Evolutionary conservation across 805 yeast species (phyloP).

Genomic region (Saccharomycopsis fibuligera): DNA sequence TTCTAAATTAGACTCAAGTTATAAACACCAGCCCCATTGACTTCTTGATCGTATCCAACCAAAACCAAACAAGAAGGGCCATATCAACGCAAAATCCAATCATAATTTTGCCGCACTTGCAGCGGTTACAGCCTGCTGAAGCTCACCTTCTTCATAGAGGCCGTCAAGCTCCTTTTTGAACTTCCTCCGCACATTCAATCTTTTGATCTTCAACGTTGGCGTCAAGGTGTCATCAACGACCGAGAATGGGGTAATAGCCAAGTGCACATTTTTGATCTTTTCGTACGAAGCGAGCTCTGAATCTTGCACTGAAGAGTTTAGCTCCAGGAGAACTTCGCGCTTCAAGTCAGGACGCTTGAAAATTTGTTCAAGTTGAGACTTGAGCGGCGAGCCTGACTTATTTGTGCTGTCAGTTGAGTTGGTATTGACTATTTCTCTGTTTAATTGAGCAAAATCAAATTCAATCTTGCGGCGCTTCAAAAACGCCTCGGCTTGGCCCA

Average conservation of each 20-base stretch:
- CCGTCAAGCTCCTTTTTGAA: conserved; percentile 34
- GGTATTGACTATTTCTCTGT: no score
- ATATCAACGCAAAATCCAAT: no score
- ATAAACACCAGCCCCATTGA: no score
- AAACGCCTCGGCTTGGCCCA: background rate
- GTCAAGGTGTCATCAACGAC: conserved; percentile 49
- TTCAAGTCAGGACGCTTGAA: no score
- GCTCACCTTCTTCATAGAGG: conserved; percentile 43
- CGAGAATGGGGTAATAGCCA: conserved; percentile 46
- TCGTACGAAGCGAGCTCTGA: conserved; percentile 44
- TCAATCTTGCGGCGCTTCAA: background rate
- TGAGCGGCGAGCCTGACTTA: no score
- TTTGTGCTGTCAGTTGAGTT: no score
- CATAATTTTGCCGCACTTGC: no score
- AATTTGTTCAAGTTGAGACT: no score
- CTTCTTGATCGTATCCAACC: no score
- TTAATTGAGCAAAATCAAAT: background rate
- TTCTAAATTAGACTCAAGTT: no score
- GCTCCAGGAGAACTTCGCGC: conserved; percentile 37
- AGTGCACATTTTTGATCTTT: conserved; percentile 39
- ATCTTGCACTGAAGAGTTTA: conserved; percentile 16
- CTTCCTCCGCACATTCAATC: conserved; percentile 45
- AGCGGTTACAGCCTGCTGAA: no score
- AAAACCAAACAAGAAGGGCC: no score
- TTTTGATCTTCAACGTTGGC: conserved; percentile 49